These are phyloP conservation scores for Mrakia hoshinonis DNA, from an alignment of 768 basidiomycete species.

Conservation along the genomic window DNA sequence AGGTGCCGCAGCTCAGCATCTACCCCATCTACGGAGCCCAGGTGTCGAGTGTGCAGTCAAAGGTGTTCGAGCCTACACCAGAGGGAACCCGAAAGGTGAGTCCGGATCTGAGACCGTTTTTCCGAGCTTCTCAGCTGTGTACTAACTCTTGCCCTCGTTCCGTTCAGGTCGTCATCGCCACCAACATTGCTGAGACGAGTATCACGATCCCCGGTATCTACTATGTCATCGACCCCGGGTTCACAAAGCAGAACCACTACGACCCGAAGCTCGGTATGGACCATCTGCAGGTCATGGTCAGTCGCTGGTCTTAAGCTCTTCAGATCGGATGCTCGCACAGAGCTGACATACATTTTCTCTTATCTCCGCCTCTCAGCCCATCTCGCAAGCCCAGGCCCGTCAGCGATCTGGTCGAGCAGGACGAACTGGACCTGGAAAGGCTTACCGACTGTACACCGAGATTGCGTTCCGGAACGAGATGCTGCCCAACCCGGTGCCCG, in stretches of 20 bases:
- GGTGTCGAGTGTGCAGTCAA: conserved; percentile 94
- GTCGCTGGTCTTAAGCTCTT: too few relatives aligned
- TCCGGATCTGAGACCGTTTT: too few relatives aligned
- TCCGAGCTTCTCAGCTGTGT: too few relatives aligned
- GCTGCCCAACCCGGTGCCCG: conserved; percentile 93
- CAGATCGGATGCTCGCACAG: too few relatives aligned
- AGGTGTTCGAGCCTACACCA: conserved; percentile 95
- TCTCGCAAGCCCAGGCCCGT: conserved; percentile 94
- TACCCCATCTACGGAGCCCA: conserved; percentile 96
- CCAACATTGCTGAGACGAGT: conserved; percentile 97
- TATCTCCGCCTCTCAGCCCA: conserved; percentile 48
- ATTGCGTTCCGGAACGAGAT: conserved; percentile 98
- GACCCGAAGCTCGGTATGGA: conserved; percentile 98
- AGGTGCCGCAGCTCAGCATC: conserved; percentile 93
- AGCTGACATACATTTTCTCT: not conserved
- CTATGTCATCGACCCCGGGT: conserved; percentile 97
- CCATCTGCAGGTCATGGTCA: conserved; percentile 81
- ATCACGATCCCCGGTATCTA: conserved; percentile 97
- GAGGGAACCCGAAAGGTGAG: conserved; percentile 80
- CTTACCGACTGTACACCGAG: conserved; percentile 95
- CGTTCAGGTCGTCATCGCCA: conserved; percentile 83
- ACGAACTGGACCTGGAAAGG: conserved; percentile 95
- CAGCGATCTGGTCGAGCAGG: conserved; percentile 95
- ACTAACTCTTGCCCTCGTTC: too few relatives aligned
- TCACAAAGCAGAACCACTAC: conserved; percentile 97